These are phyloP conservation scores for Alternaria conjuncta DNA, from an alignment of 2,329 filamentous ascomycete species.

Conservation along the genomic window DNA sequence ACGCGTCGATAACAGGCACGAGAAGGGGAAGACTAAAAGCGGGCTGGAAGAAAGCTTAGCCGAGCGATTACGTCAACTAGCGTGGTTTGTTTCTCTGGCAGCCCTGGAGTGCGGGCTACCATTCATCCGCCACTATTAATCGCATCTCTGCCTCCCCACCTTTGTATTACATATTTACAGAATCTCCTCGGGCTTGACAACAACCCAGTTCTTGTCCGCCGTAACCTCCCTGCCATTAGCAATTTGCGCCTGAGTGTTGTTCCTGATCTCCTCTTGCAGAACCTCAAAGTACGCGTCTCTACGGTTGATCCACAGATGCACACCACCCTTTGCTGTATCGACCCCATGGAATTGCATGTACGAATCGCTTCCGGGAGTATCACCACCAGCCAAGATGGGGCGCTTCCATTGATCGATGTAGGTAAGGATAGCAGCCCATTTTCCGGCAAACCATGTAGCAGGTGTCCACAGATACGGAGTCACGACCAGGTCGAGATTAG, in stretches of 20 bases:
- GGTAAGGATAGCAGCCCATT: conserved; percentile 40
- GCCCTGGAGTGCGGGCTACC: neutral
- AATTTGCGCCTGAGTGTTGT: conserved; percentile 31
- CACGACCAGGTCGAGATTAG: conserved; percentile 34
- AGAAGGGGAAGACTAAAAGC: neutral
- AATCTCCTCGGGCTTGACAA: conserved; percentile 39
- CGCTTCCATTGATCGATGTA: conserved; percentile 42
- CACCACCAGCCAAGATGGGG: conserved; percentile 35
- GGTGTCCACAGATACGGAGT: conserved; percentile 40
- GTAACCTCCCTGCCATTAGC: conserved; percentile 37
- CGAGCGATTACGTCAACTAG: conserved; percentile 11
- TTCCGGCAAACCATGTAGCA: conserved; percentile 40
- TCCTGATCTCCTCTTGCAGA: conserved; percentile 30
- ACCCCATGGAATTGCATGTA: conserved; percentile 43
- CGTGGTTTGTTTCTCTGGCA: neutral
- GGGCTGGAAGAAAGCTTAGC: neutral
- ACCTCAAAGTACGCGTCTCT: conserved; percentile 24
- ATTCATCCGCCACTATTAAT: neutral
- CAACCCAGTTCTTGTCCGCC: conserved; percentile 41
- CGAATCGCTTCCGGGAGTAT: conserved; percentile 40
- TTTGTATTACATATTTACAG: conserved; percentile 11
- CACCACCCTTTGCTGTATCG: conserved; percentile 34
- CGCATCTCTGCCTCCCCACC: neutral
- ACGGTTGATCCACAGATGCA: conserved; percentile 41
- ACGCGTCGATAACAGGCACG: neutral